Percentiles rank a stretch among this genome's conserved stretches.
Evolutionary conservation across 306 rosid species (phyloP).

Genomic region (Bauhinia variegata): DNA sequence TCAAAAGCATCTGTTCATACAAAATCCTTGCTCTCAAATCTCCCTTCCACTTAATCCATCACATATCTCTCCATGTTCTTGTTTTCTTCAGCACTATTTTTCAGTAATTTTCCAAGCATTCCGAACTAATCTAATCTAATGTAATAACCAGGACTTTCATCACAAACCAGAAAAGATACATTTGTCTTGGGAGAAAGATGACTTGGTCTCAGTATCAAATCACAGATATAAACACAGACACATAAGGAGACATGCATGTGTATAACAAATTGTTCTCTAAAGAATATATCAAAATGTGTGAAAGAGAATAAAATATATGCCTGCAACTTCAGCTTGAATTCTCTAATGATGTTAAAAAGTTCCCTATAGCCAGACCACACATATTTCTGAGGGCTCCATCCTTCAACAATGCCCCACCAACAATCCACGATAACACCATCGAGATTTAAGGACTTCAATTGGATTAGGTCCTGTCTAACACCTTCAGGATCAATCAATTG

Average conservation of each 20-base stretch:
- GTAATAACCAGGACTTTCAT: slow-evolving; percentile 14
- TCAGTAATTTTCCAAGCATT: slow-evolving; percentile 14
- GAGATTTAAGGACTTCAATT: slow-evolving; percentile 68
- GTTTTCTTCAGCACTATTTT: not conserved
- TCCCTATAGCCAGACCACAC: slow-evolving; percentile 94
- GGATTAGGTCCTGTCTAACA: slow-evolving; percentile 74
- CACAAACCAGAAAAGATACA: slow-evolving; percentile 9
- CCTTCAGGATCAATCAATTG: slow-evolving; percentile 90
- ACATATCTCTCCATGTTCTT: not conserved
- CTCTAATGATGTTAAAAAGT: slow-evolving; percentile 72
- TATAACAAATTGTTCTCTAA: not conserved
- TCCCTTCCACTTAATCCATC: slow-evolving; percentile 5
- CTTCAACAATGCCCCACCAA: slow-evolving; percentile 99
- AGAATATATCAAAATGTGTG: slow-evolving; percentile 22
- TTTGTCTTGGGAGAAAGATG: slow-evolving; percentile 23
- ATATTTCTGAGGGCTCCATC: slow-evolving; percentile 86
- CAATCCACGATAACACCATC: slow-evolving; percentile 91
- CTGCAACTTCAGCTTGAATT: slow-evolving; percentile 89
- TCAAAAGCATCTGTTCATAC: slow-evolving; percentile 1
- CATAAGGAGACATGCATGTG: not conserved
- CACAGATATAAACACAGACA: slow-evolving; percentile 16
- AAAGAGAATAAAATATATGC: slow-evolving; percentile 43
- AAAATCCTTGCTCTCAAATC: not conserved
- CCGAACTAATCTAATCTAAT: not conserved
- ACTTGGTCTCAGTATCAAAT: slow-evolving; percentile 5